phyloP scores from a whole-genome alignment of 148 eudicot species.

The Persicaria maculosa region DNA sequence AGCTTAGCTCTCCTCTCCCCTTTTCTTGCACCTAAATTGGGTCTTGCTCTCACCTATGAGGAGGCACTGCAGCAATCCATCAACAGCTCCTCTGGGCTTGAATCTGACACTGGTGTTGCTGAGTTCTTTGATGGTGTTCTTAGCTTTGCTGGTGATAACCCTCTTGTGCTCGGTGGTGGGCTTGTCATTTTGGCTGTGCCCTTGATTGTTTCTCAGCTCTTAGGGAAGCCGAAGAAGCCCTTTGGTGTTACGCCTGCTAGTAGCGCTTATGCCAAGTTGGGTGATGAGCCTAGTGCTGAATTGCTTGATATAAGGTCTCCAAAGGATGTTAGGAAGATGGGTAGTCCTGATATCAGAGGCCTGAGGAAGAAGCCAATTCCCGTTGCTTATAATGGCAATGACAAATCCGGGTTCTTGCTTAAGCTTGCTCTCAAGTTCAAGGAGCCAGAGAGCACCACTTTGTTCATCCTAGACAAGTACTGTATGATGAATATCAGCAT shows the following conservation, averaged over 20 bases:
- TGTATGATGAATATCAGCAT: slow-evolving; percentile 20
- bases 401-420: slow-evolving; percentile 79
- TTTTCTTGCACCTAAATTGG: slow-evolving; percentile 40
- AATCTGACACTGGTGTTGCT: slow-evolving; percentile 40
- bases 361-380: slow-evolving; percentile 70
- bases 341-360: slow-evolving; percentile 66
- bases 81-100: slow-evolving; percentile 29
- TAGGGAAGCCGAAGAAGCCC: slow-evolving; percentile 45
- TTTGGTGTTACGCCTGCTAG: slow-evolving; percentile 82
- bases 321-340: slow-evolving; percentile 49
- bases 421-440: slow-evolving; percentile 79
- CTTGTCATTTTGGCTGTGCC: slow-evolving; percentile 64
- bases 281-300: slow-evolving; percentile 54
- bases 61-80: slow-evolving; percentile 69
- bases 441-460: slow-evolving; percentile 82
- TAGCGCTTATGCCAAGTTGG: slow-evolving; percentile 66
- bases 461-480: slow-evolving; percentile 88
- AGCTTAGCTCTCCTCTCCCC: slow-evolving; percentile 56
- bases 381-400: slow-evolving; percentile 58
- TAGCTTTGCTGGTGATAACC: slow-evolving; percentile 48
- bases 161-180: slow-evolving; percentile 58
- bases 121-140: slow-evolving; percentile 46
- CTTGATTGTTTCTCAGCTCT: slow-evolving; percentile 52
- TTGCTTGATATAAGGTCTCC: slow-evolving; percentile 79
- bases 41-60: slow-evolving; percentile 73